These are phyloP conservation scores for Millerago galiae DNA, from an alignment of 805 yeast genomes.

Conservation along the genomic window DNA sequence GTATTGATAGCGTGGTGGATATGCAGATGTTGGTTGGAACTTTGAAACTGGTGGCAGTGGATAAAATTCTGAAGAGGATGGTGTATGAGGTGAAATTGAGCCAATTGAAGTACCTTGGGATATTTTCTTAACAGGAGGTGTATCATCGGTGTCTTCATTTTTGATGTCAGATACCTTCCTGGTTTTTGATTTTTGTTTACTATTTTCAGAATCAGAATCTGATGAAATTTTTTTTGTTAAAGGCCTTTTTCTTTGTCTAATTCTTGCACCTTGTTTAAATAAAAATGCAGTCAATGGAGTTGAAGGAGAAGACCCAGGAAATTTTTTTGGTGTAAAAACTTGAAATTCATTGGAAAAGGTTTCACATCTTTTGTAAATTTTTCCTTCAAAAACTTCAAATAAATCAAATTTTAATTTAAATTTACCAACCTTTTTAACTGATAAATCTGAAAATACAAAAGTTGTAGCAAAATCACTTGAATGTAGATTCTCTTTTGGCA, in stretches of 20 bases:
- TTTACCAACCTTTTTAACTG: slow-evolving; percentile 24
- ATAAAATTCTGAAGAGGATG: neutral
- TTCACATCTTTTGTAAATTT: slow-evolving; percentile 16
- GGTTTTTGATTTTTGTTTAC: neutral
- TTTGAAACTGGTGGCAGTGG: neutral
- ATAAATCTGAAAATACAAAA: slow-evolving; percentile 27
- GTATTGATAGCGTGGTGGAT: neutral
- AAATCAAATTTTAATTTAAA: slow-evolving; percentile 23
- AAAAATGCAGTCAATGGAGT: slow-evolving; percentile 25
- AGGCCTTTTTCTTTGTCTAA: slow-evolving; percentile 25
- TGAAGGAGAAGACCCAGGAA: slow-evolving; percentile 26
- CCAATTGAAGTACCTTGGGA: neutral
- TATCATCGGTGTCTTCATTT: neutral
- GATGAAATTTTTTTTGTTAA: slow-evolving; percentile 25
- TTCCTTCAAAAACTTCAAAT: slow-evolving; percentile 23
- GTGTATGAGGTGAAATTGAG: neutral
- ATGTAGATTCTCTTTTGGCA: slow-evolving; percentile 13
- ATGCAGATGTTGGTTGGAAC: neutral
- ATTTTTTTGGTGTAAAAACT: slow-evolving; percentile 27
- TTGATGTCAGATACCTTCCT: neutral
- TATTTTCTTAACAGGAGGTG: neutral
- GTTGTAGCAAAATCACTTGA: slow-evolving; percentile 21
- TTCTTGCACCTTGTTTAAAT: slow-evolving; percentile 26
- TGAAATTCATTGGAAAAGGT: slow-evolving; percentile 18
- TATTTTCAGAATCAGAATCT: neutral